Evolutionary conservation across 306 rosid species (phyloP).

Genomic region (Cicer arietinum): DNA sequence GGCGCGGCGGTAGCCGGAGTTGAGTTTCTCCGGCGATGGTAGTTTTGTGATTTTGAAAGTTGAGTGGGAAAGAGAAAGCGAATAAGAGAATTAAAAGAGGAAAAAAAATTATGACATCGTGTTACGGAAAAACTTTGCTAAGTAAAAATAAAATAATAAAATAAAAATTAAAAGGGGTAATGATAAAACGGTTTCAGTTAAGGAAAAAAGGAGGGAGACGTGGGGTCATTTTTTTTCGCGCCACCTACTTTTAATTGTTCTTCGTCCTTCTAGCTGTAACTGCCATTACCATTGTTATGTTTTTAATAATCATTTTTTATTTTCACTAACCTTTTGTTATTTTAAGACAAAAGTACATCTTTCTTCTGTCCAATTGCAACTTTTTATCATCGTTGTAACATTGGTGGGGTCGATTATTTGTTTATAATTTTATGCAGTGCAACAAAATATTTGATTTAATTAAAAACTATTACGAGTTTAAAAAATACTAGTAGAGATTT

Average conservation of each 20-base stretch:
- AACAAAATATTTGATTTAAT: no score
- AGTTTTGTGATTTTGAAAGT: conserved; percentile 37
- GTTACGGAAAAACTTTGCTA: neutral
- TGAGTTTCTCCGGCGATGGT: conserved; percentile 44
- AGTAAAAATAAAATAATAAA: conserved; percentile 13
- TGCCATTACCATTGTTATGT: conserved; percentile 14
- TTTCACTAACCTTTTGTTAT: conserved; percentile 6
- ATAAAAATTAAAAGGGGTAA: conserved; percentile 4
- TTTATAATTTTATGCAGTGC: neutral
- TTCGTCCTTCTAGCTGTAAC: conserved; percentile 3
- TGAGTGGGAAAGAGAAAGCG: conserved; percentile 26
- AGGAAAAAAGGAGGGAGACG: conserved; percentile 42
- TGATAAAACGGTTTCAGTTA: conserved; percentile 64
- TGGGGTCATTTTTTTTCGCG: conserved; percentile 66
- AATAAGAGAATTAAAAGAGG: conserved; percentile 34
- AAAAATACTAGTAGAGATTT: no score
- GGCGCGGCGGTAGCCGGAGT: conserved; percentile 40
- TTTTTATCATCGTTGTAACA: conserved; percentile 1
- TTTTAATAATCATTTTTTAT: neutral
- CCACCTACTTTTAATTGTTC: conserved; percentile 58
- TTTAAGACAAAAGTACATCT: conserved; percentile 19
- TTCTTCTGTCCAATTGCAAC: neutral
- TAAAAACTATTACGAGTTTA: no score
- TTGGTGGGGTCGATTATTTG: conserved; percentile 1
- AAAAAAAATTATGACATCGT: conserved; percentile 5